phyloP scores from a whole-genome alignment of 192 early-diverging fungal genomes.

The Diversispora eburnea region DNA sequence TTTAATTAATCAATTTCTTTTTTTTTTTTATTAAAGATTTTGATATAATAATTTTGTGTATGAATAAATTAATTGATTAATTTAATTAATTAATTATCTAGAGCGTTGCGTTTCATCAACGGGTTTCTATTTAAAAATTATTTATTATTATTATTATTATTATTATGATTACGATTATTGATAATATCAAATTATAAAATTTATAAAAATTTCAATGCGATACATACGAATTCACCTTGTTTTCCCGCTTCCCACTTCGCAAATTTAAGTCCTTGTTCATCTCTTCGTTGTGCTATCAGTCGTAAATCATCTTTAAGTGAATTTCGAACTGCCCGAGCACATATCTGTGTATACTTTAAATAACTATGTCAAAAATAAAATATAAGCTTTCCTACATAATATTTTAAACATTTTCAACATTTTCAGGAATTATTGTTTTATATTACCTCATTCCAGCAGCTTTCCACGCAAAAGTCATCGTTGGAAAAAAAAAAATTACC shows the following conservation, averaged over 20 bases:
- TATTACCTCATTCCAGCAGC: slow-evolving; percentile 47
- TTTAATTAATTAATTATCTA: too few relatives aligned
- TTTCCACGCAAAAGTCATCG: slow-evolving; percentile 51
- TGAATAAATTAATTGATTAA: too few relatives aligned
- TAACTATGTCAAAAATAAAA: slow-evolving; percentile 53
- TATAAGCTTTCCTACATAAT: not conserved
- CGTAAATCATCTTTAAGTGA: slow-evolving; percentile 76
- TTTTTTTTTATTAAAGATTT: too few relatives aligned
- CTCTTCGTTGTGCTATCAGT: slow-evolving; percentile 63
- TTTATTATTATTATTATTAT: too few relatives aligned
- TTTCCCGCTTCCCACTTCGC: slow-evolving; percentile 81
- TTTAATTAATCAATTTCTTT: too few relatives aligned
- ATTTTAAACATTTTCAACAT: not conserved
- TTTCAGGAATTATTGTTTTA: not conserved
- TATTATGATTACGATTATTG: too few relatives aligned
- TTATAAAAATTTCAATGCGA: too few relatives aligned
- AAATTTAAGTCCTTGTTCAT: slow-evolving; percentile 71
- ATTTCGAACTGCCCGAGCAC: slow-evolving; percentile 76
- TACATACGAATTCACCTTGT: slow-evolving; percentile 76
- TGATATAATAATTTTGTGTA: too few relatives aligned
- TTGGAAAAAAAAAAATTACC: not conserved
- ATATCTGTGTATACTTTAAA: slow-evolving; percentile 80
- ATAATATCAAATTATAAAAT: too few relatives aligned
- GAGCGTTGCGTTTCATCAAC: too few relatives aligned
- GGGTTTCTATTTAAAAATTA: too few relatives aligned